These are phyloP conservation scores for Colletotrichum zoysiae DNA, from an alignment of 2,329 filamentous ascomycete species.

Conservation along the genomic window DNA sequence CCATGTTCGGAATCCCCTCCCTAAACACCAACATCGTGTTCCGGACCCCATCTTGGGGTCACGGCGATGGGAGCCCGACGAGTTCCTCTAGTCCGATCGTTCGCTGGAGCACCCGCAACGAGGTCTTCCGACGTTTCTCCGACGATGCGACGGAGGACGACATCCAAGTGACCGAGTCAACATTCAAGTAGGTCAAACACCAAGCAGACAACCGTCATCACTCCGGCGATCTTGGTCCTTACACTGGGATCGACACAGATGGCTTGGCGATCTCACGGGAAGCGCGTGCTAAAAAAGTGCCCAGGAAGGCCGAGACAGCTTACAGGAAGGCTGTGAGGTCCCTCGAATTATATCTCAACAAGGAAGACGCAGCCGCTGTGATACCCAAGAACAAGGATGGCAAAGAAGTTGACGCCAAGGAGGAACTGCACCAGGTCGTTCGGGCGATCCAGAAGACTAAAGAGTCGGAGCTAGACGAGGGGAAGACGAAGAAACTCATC, in stretches of 20 bases:
- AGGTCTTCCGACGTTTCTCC: constrained; percentile 45
- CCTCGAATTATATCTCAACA: constrained; percentile 43
- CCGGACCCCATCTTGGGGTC: constrained; percentile 32
- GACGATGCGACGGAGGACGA: constrained; percentile 42
- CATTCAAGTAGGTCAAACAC: constrained; percentile 21
- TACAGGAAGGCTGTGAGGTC: constrained; percentile 43
- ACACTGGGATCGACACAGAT: neutral
- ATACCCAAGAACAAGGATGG: constrained; percentile 26
- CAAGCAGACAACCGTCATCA: neutral
- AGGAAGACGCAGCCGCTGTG: constrained; percentile 41
- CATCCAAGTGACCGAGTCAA: neutral
- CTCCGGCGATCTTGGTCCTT: neutral
- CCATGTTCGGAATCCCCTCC: constrained; percentile 25
- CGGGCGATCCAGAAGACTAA: constrained; percentile 36
- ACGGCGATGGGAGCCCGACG: constrained; percentile 34
- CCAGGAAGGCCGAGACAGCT: constrained; percentile 41
- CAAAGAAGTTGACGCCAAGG: constrained; percentile 36
- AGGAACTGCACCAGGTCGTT: constrained; percentile 42
- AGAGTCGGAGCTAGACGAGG: constrained; percentile 36
- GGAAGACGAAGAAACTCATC: constrained; percentile 43
- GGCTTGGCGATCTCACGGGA: neutral
- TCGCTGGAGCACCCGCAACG: constrained; percentile 36
- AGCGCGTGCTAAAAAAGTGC: constrained; percentile 11
- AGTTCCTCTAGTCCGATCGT: constrained; percentile 15
- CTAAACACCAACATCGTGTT: constrained; percentile 35